Conservation (phyloP, 352 stramenopile genomes). For the Globisporangium cystogenes region DNA sequence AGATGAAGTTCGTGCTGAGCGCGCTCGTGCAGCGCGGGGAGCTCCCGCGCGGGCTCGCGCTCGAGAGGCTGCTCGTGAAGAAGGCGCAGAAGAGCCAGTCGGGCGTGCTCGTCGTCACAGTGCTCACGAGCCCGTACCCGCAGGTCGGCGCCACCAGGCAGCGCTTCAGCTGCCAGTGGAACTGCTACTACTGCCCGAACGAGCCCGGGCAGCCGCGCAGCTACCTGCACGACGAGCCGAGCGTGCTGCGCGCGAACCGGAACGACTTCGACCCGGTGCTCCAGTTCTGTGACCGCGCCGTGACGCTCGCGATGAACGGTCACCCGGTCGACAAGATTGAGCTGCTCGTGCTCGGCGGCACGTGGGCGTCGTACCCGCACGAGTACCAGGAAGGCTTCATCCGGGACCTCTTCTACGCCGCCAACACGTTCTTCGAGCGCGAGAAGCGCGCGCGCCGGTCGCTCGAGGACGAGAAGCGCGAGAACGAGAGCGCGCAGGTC, state of each 20-base stretch:
- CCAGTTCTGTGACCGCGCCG: conserved; percentile 88
- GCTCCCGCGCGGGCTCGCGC: conserved; percentile 33
- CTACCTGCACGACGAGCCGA: conserved; percentile 93
- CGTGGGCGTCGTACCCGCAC: conserved; percentile 90
- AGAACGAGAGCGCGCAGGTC: conserved; percentile 79
- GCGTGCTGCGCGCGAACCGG: conserved; percentile 88
- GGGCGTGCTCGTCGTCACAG: conserved; percentile 89
- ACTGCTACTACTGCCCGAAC: conserved; percentile 95
- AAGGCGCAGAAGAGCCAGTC: conserved; percentile 89
- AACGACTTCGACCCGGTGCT: conserved; percentile 90
- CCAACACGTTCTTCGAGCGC: conserved; percentile 88
- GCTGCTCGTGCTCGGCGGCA: conserved; percentile 88
- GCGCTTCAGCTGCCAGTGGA: conserved; percentile 92
- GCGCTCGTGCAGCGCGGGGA: conserved; percentile 63
- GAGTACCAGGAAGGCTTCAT: conserved; percentile 91
- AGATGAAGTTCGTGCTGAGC: conserved; percentile 86
- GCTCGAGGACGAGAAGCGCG: conserved; percentile 84
- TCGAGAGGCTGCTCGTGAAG: conserved; percentile 84
- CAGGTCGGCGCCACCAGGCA: conserved; percentile 68
- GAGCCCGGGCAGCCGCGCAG: conserved; percentile 88
- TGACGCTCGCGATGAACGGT: conserved; percentile 90
- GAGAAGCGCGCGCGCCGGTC: conserved; percentile 58
- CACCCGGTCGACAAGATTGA: conserved; percentile 93
- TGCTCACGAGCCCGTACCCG: conserved; percentile 90
- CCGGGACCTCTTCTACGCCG: conserved; percentile 90